These are phyloP conservation scores for Glarea lozoyensis DNA, from an alignment of 495 filamentous ascomycete genomes.

Conservation along the genomic window DNA sequence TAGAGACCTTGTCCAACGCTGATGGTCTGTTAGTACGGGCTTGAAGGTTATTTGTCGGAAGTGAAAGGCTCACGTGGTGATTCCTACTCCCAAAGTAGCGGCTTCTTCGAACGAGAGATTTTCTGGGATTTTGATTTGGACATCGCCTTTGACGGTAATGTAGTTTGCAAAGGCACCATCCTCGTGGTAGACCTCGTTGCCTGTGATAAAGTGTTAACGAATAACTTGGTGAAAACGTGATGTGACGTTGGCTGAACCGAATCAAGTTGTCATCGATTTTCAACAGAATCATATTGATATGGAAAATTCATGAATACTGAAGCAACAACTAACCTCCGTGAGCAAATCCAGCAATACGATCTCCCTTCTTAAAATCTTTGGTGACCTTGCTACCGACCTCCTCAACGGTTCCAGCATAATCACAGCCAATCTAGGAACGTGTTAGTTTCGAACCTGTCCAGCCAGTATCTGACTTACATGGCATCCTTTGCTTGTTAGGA, in stretches of 20 bases:
- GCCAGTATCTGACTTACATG: too few relatives aligned
- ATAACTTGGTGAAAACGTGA: too few relatives aligned
- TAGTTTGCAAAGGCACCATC: slow-evolving; percentile 45
- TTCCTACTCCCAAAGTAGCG: slow-evolving; percentile 39
- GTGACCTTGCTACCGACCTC: slow-evolving; percentile 26
- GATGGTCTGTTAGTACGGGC: too few relatives aligned
- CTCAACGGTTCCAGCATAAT: slow-evolving; percentile 33
- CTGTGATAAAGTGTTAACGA: too few relatives aligned
- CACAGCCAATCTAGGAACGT: too few relatives aligned
- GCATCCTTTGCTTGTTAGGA: too few relatives aligned
- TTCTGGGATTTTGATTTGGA: slow-evolving; percentile 35
- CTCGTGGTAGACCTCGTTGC: slow-evolving; percentile 29
- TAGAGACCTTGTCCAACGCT: slow-evolving; percentile 17
- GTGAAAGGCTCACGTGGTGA: slow-evolving; percentile 32
- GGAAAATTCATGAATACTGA: too few relatives aligned
- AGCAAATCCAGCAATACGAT: slow-evolving; percentile 25
- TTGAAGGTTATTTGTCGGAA: slow-evolving; percentile 26
- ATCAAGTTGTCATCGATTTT: too few relatives aligned
- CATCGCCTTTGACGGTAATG: slow-evolving; percentile 21
- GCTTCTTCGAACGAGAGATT: slow-evolving; percentile 37
- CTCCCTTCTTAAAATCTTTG: slow-evolving; percentile 33
- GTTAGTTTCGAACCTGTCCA: too few relatives aligned
- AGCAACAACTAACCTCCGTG: too few relatives aligned
- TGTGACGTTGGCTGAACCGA: too few relatives aligned
- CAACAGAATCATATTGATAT: too few relatives aligned